Percentiles rank a stretch among this genome's conserved stretches.
Evolutionary conservation across 176 grass and related monocot species (phyloP).

Genomic region (Oryza meyeriana): DNA sequence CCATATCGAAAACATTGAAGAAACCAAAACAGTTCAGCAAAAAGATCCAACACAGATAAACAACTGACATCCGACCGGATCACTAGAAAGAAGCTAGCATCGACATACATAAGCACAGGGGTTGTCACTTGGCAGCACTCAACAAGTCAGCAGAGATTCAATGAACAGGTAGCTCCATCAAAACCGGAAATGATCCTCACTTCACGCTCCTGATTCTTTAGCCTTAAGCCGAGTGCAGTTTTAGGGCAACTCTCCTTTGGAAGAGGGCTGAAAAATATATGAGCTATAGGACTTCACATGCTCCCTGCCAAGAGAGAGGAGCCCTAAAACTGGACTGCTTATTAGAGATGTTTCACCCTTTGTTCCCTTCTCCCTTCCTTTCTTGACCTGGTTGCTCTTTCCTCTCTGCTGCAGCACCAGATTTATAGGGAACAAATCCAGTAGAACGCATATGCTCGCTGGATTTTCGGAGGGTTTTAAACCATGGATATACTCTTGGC

Average conservation of each 20-base stretch:
- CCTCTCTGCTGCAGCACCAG: slow-evolving; percentile 24
- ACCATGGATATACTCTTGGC: slow-evolving; percentile 67
- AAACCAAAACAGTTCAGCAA: not conserved
- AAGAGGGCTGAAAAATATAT: slow-evolving; percentile 25
- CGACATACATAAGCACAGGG: not conserved
- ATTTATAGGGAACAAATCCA: slow-evolving; percentile 48
- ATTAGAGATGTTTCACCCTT: not conserved
- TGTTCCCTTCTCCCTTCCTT: not conserved
- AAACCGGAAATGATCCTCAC: not conserved
- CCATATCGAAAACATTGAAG: not conserved
- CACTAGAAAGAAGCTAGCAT: not conserved
- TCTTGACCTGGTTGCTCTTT: slow-evolving; percentile 11
- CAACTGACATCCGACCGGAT: not conserved
- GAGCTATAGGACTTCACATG: not conserved
- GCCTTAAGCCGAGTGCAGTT: slow-evolving; percentile 48
- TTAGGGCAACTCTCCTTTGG: slow-evolving; percentile 81
- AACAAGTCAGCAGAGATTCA: not conserved
- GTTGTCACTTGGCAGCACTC: no score
- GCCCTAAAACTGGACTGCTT: slow-evolving; percentile 58
- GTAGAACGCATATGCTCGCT: slow-evolving; percentile 31
- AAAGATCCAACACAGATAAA: not conserved
- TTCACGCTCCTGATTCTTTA: not conserved
- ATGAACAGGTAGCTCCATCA: not conserved
- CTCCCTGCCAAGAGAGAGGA: slow-evolving; percentile 59
- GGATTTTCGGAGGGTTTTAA: slow-evolving; percentile 45